These are phyloP conservation scores for Pyronema omphalodes DNA, from an alignment of 495 filamentous ascomycete genomes.

Conservation along the genomic window DNA sequence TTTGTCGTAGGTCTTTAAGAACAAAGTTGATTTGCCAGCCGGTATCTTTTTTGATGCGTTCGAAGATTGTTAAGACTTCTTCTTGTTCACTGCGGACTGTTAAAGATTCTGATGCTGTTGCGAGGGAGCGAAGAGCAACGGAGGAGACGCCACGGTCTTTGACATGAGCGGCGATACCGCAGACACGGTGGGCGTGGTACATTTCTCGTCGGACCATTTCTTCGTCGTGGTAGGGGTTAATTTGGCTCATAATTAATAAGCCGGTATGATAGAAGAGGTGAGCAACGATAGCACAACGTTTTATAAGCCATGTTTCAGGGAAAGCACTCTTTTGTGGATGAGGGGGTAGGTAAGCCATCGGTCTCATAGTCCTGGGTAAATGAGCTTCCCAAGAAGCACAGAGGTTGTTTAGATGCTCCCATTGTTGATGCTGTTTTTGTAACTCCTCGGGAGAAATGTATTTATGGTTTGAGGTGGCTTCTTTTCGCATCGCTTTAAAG, in stretches of 20 bases:
- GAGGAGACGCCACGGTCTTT: slow-evolving; percentile 62
- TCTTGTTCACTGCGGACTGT: slow-evolving; percentile 53
- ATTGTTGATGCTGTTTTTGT: slow-evolving; percentile 52
- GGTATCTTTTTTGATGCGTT: slow-evolving; percentile 53
- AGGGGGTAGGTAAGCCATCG: slow-evolving; percentile 55
- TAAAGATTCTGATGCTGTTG: slow-evolving; percentile 60
- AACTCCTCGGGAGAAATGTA: slow-evolving; percentile 27
- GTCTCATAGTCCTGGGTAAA: slow-evolving; percentile 71
- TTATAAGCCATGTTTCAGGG: slow-evolving; percentile 78
- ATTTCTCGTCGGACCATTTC: slow-evolving; percentile 43
- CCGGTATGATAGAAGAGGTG: slow-evolving; percentile 84
- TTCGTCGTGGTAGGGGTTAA: slow-evolving; percentile 47
- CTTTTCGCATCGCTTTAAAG: slow-evolving; percentile 41
- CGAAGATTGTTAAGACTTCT: slow-evolving; percentile 63
- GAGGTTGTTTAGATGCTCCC: slow-evolving; percentile 51
- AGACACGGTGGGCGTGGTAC: slow-evolving; percentile 64
- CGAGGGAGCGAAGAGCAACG: slow-evolving; percentile 59
- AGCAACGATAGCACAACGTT: slow-evolving; percentile 59
- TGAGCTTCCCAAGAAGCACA: slow-evolving; percentile 65
- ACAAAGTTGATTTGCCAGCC: slow-evolving; percentile 59
- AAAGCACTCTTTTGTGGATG: slow-evolving; percentile 53
- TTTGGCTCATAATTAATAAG: slow-evolving; percentile 61
- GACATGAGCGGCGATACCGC: slow-evolving; percentile 70
- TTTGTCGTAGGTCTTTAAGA: slow-evolving; percentile 46
- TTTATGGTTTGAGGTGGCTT: slow-evolving; percentile 38